Percentiles rank a stretch among this genome's conserved stretches.
These are phyloP conservation scores for Gyromitra esculenta DNA, from an alignment of 2,329 filamentous ascomycete genomes.

Conservation along the genomic window DNA sequence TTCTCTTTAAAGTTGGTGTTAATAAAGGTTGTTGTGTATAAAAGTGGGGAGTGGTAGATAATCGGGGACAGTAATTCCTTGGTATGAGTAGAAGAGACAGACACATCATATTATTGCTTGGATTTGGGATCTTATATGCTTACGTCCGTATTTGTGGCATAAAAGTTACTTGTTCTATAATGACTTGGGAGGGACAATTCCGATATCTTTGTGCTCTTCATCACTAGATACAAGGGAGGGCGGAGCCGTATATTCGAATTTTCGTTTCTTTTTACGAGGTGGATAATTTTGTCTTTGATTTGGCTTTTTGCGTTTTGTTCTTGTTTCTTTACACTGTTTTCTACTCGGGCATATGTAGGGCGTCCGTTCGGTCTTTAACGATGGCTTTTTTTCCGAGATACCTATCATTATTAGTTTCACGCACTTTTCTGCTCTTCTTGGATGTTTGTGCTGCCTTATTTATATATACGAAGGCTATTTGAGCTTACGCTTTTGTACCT, in stretches of 20 bases:
- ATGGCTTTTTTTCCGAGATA: slow-evolving; percentile 30
- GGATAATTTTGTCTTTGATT: slow-evolving; percentile 37
- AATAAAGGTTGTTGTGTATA: slow-evolving; percentile 44
- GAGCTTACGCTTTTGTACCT: neutral
- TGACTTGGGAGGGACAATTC: slow-evolving; percentile 29
- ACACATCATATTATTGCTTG: slow-evolving; percentile 34
- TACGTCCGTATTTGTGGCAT: slow-evolving; percentile 40
- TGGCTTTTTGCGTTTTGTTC: slow-evolving; percentile 15
- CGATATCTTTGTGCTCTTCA: slow-evolving; percentile 16
- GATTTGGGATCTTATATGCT: slow-evolving; percentile 32
- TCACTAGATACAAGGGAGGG: slow-evolving; percentile 18
- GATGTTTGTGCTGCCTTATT: slow-evolving; percentile 19
- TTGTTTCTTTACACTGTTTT: slow-evolving; percentile 32
- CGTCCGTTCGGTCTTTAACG: slow-evolving; percentile 46
- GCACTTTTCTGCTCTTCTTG: slow-evolving; percentile 27
- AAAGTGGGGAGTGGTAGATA: slow-evolving; percentile 37
- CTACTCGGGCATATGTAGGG: slow-evolving; percentile 32
- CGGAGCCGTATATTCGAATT: slow-evolving; percentile 27
- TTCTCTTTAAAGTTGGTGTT: slow-evolving; percentile 44
- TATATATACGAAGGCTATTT: slow-evolving; percentile 12
- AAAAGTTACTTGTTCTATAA: slow-evolving; percentile 38
- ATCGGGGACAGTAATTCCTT: slow-evolving; percentile 28
- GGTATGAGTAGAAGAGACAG: slow-evolving; percentile 36
- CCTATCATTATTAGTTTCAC: slow-evolving; percentile 39
- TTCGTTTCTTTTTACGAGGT: slow-evolving; percentile 32